Evolutionary conservation across 306 rosid species (phyloP).

Genomic region (Erythrophleum fordii): DNA sequence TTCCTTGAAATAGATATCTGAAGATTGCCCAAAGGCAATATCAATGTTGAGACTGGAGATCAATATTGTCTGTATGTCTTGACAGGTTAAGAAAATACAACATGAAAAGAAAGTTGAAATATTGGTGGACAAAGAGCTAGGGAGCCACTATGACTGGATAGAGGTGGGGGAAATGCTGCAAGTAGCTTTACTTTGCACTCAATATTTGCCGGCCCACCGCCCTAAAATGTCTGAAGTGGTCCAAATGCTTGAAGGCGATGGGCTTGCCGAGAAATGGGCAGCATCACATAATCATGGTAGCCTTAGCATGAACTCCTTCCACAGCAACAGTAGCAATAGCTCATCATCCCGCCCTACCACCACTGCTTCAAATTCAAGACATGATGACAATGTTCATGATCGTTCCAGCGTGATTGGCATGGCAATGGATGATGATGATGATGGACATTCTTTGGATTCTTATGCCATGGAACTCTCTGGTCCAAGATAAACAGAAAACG

Average conservation of each 20-base stretch:
- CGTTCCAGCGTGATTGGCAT: slow-evolving; percentile 55
- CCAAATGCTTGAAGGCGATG: slow-evolving; percentile 82
- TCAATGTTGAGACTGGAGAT: background rate
- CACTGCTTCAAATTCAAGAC: slow-evolving; percentile 43
- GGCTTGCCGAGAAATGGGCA: slow-evolving; percentile 81
- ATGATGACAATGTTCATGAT: slow-evolving; percentile 55
- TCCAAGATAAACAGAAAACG: slow-evolving; percentile 54
- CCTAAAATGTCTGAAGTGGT: slow-evolving; percentile 86
- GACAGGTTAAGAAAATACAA: slow-evolving; percentile 71
- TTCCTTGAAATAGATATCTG: background rate
- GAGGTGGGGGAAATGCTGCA: slow-evolving; percentile 81
- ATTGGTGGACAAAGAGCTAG: slow-evolving; percentile 70
- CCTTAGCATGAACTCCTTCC: slow-evolving; percentile 46
- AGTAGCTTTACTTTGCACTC: slow-evolving; percentile 77
- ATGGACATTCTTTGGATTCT: slow-evolving; percentile 72
- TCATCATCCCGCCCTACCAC: slow-evolving; percentile 37
- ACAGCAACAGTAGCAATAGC: slow-evolving; percentile 49
- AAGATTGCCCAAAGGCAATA: background rate
- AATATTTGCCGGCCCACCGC: slow-evolving; percentile 67
- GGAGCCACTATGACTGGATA: slow-evolving; percentile 60
- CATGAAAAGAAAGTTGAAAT: slow-evolving; percentile 69
- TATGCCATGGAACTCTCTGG: slow-evolving; percentile 84
- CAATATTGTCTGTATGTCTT: slow-evolving; percentile 1
- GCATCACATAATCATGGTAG: slow-evolving; percentile 60
- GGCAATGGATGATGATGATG: slow-evolving; percentile 67